Conservation (phyloP, 768 basidiomycete genomes). For the Suillus alpinus region DNA sequence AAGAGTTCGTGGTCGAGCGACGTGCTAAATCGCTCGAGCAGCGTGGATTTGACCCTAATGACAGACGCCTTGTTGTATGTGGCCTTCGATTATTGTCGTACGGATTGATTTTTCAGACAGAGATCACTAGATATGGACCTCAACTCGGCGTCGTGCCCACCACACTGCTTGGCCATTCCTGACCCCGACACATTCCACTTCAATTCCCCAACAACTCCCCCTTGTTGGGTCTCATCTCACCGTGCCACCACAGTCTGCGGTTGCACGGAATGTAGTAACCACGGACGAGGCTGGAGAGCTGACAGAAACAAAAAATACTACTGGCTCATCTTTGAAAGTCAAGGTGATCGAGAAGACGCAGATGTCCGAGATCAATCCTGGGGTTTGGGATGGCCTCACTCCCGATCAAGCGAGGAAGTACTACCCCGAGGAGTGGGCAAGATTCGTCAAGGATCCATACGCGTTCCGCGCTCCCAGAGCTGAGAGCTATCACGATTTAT, state of each 20-base stretch:
- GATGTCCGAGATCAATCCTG: conserved; percentile 98
- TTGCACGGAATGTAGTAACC: neutral
- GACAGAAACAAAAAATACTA: conserved; percentile 5
- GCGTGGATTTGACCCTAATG: conserved; percentile 59
- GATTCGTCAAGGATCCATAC: conserved; percentile 92
- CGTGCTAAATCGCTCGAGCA: conserved; percentile 74
- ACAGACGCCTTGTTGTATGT: conserved; percentile 66
- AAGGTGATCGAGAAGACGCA: conserved; percentile 94
- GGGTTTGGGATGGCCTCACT: conserved; percentile 94
- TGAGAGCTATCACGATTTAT: conserved; percentile 96
- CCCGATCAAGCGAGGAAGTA: conserved; percentile 85
- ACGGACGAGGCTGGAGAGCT: neutral
- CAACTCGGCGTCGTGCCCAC: conserved; percentile 86
- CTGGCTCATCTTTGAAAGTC: conserved; percentile 42
- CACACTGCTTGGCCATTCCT: conserved; percentile 97
- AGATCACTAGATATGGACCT: conserved; percentile 85
- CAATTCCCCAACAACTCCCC: conserved; percentile 8
- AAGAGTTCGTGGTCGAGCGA: conserved; percentile 85
- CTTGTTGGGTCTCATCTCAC: neutral
- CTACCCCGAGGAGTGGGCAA: conserved; percentile 93
- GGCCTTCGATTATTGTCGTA: neutral
- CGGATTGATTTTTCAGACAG: neutral
- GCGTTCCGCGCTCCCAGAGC: conserved; percentile 88
- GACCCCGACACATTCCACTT: conserved; percentile 27
- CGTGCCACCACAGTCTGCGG: neutral